These are phyloP conservation scores for Colletotrichum sp. DNA, from an alignment of 2,329 filamentous ascomycete genomes.

Conservation along the genomic window DNA sequence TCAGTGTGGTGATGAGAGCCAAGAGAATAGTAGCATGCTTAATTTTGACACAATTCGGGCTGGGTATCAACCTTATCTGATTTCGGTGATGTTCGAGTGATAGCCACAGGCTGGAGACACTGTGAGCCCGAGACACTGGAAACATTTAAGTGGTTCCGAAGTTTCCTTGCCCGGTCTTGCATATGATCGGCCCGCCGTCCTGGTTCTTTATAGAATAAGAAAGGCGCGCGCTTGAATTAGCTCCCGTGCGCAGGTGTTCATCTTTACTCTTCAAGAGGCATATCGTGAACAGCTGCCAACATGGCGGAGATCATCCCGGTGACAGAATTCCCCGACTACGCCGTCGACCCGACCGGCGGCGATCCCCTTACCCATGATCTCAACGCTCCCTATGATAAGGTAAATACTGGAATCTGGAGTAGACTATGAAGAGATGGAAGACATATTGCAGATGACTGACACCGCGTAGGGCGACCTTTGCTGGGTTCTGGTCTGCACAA, in stretches of 20 bases:
- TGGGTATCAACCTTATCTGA: constrained; percentile 3
- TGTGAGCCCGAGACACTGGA: background rate
- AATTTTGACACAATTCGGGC: background rate
- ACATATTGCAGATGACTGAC: too few species aligned
- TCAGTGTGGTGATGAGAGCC: background rate
- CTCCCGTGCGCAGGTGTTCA: background rate
- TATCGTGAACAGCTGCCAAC: background rate
- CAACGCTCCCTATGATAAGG: constrained; percentile 49
- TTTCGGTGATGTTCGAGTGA: background rate
- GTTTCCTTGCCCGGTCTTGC: background rate
- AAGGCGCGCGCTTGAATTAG: background rate
- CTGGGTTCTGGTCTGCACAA: constrained; percentile 44
- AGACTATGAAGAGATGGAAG: fast-evolving
- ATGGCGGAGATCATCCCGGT: constrained; percentile 20
- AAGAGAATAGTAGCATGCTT: constrained; percentile 2
- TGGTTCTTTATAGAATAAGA: background rate
- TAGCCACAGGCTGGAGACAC: background rate
- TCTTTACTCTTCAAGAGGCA: background rate
- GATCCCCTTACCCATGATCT: constrained; percentile 48
- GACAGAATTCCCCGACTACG: constrained; percentile 48
- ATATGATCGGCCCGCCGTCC: background rate
- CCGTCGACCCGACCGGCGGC: constrained; percentile 42
- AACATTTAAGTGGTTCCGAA: background rate
- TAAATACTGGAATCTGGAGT: background rate
- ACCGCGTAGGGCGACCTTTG: constrained; percentile 43